Base-by-base conservation (phyloP, 139 green algal species). In the Raphidocelis subcapitata region DNA sequence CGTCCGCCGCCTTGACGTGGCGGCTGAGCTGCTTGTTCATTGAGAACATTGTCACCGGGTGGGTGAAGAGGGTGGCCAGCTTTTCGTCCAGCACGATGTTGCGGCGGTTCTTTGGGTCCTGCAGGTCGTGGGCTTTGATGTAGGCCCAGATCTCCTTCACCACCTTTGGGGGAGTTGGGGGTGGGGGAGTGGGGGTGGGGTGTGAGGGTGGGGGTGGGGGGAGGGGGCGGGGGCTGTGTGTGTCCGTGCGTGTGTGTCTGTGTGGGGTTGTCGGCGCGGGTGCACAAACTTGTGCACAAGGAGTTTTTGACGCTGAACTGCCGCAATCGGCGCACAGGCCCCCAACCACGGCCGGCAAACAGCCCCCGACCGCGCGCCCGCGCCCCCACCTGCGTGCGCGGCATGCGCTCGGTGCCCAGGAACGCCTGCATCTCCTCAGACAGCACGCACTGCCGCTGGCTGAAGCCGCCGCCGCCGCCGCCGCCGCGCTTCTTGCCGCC, bases 141-240 rank as follows among this genome's bases (percentile, higher is more conserved):
- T 97, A 91, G 12, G 82, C 86, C 92, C 92, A 97, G 26, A 97
- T 72, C 23, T 64, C 67, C 75, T 95, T 95, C 2, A 94, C 88
- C 23, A 96, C 89, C 62, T n/a, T n/a, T n/a, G n/a, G n/a, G n/a
- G n/a, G n/a, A n/a, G n/a, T n/a, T n/a, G n/a, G n/a, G n/a, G n/a
- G n/a, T n/a, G n/a, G n/a, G n/a, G n/a, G n/a, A n/a, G n/a, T n/a
- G n/a, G n/a, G n/a, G n/a, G n/a, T n/a, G n/a, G n/a, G n/a, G n/a
- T n/a, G n/a, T n/a, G n/a, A n/a, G n/a, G n/a, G n/a, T n/a, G n/a
- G n/a, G n/a, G n/a, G n/a, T n/a, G n/a, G n/a, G n/a, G n/a, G n/a
- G n/a, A n/a, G n/a, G n/a, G n/a, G n/a, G n/a, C n/a, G n/a, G n/a
- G n/a, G n/a, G n/a, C n/a, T n/a, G n/a, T n/a, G n/a, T n/a, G n/a